These are phyloP conservation scores for Arabidopsis suecica DNA, from an alignment of 345 rosid species.

Conservation along the genomic window DNA sequence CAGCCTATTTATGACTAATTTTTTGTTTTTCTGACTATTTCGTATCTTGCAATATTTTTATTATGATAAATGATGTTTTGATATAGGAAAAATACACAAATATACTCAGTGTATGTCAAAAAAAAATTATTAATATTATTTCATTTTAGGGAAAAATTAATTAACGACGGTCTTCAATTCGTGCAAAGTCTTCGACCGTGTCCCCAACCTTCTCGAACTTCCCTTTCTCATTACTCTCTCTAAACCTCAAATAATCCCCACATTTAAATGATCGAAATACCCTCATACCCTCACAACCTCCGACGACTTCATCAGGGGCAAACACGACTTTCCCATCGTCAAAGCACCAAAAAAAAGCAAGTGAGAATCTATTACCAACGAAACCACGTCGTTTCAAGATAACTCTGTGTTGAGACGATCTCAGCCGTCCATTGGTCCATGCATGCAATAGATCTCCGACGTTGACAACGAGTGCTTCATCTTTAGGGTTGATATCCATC, in stretches of 20 bases:
- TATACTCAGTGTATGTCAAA: background rate
- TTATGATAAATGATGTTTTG: too few relatives aligned
- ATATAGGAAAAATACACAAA: too few relatives aligned
- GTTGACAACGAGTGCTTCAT: constrained; percentile 66
- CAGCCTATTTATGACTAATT: too few relatives aligned
- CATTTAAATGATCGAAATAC: constrained; percentile 64
- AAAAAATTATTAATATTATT: background rate
- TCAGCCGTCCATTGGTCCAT: constrained; percentile 77
- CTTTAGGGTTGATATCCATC: constrained; percentile 58
- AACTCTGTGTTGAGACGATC: constrained; percentile 79
- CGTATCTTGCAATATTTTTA: too few relatives aligned
- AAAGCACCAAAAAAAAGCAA: constrained; percentile 83
- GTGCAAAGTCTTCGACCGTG: constrained; percentile 77
- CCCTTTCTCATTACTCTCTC: constrained; percentile 73
- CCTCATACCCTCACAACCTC: constrained; percentile 48
- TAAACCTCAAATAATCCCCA: constrained; percentile 65
- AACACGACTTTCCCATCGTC: constrained; percentile 62
- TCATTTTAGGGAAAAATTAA: background rate
- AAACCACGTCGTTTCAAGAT: constrained; percentile 50
- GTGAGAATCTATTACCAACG: constrained; percentile 53
- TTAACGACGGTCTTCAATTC: constrained; percentile 23
- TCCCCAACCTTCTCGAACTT: constrained; percentile 74
- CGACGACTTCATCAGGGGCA: constrained; percentile 72
- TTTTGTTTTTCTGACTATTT: too few relatives aligned
- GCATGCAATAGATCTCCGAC: constrained; percentile 85